Evolutionary conservation across 202 grass and related monocot species (phyloP).

Genomic region (Dendrocalamus latiflorus): DNA sequence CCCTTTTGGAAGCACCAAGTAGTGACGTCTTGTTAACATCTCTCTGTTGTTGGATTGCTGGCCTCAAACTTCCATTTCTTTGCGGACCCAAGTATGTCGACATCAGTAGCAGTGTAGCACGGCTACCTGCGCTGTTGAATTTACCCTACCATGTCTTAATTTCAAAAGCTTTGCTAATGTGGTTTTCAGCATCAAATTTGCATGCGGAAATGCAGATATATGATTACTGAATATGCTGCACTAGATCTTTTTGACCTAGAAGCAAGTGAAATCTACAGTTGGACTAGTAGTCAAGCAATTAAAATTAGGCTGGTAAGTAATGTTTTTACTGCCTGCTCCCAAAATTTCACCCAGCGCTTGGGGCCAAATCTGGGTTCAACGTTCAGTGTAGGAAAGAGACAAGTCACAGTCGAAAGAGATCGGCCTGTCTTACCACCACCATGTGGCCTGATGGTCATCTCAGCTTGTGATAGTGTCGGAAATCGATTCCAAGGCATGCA

Average conservation of each 20-base stretch:
- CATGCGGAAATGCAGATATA: not conserved
- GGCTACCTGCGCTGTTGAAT: not conserved
- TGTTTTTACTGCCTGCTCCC: not conserved
- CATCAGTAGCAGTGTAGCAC: not conserved
- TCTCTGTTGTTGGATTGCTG: conserved; percentile 21
- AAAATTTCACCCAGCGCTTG: not conserved
- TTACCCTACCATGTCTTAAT: not conserved
- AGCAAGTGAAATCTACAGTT: not conserved
- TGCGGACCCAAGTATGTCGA: not conserved
- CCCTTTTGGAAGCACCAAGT: too few species aligned
- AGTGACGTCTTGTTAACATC: too few species aligned
- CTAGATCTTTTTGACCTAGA: not conserved
- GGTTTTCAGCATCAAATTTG: not conserved
- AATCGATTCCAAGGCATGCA: not conserved
- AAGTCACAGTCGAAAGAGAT: not conserved
- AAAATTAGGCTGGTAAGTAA: too few species aligned
- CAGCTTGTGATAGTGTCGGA: not conserved
- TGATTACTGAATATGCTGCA: not conserved
- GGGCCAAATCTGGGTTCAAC: not conserved
- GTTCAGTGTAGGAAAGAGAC: conserved; percentile 27
- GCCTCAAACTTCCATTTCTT: conserved; percentile 8
- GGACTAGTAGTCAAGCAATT: not conserved
- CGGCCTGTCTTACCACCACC: not conserved
- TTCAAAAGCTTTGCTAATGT: not conserved
- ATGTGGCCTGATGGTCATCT: not conserved